Percentiles rank a stretch among this genome's conserved stretches.
phyloP scores from a whole-genome alignment of 2,329 filamentous ascomycete genomes.

The Fusarium papillatum region DNA sequence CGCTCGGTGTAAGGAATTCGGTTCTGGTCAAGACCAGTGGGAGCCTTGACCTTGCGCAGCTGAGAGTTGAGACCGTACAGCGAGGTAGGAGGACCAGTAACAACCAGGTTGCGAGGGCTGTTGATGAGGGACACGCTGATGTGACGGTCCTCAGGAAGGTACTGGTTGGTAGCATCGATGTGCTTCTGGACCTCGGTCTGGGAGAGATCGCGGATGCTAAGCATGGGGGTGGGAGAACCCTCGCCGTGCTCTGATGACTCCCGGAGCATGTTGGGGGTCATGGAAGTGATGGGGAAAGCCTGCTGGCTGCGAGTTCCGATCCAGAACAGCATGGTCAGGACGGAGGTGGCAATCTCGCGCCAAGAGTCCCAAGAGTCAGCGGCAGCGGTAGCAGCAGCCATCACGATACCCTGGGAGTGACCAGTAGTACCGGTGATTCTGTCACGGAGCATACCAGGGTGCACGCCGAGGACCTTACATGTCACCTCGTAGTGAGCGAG shows the following conservation, averaged over 20 bases:
- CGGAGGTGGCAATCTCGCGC: conserved; percentile 81
- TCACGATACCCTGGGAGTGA: conserved; percentile 96
- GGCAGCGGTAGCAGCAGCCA: conserved; percentile 91
- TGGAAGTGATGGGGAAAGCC: conserved; percentile 93
- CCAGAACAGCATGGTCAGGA: conserved; percentile 97
- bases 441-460: conserved; percentile 90
- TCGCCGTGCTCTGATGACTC: conserved; percentile 96
- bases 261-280: conserved; percentile 90
- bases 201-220: conserved; percentile 95
- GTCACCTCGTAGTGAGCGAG: conserved; percentile 96
- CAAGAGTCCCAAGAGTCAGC: conserved; percentile 96
- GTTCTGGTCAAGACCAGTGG: conserved; percentile 97
- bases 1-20: conserved; percentile 94
- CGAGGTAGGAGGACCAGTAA: conserved; percentile 95
- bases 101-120: conserved; percentile 96
- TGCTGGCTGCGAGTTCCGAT: conserved; percentile 98
- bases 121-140: conserved; percentile 97
- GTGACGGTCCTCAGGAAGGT: conserved; percentile 91
- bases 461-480: conserved; percentile 90
- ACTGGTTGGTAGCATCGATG: conserved; percentile 96
- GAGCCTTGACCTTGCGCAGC: conserved; percentile 95
- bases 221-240: conserved; percentile 96
- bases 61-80: conserved; percentile 96
- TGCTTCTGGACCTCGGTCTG: conserved; percentile 93
- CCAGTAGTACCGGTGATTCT: conserved; percentile 91